Evolutionary conservation across 495 filamentous ascomycete genomes (phyloP), one percentile per base, ranked within the genome.

Genomic region (Annulohypoxylon maeteangense): DNA sequence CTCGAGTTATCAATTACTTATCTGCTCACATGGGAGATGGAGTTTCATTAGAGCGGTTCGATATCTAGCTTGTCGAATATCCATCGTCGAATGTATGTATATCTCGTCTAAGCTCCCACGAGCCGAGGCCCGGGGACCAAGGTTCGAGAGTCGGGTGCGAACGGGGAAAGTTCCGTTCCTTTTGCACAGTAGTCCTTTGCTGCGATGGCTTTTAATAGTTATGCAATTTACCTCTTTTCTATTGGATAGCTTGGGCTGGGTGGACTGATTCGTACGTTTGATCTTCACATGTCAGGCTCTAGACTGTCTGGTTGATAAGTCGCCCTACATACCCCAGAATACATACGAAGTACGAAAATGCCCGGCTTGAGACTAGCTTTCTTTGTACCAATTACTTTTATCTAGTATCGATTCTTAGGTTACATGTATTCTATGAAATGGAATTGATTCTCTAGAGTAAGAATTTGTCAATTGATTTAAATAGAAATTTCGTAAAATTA

Each of bases 91-190:
- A n/a, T 29, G 27, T 3, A 25, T 50, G 45, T 7, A 27, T 23
- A 29, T 20, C 29, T 20, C 50, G 29, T 5, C 50, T 54, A 54
- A 54, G 50, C 50, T 54, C 27, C 54, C 32, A 34, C 32, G 18
- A 67, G 48, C 65, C 65, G 65, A 67, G 65, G 65, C 48, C 47
- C 65, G 56, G 65, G 29, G 56, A 55, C 34, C 23, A 61, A 31
- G 18, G 32, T 23, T 42, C 29, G n/a, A 50, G 36, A 36, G 3
- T 36, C 56, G 65, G 65, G 65, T 60, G 48, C n/a, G 18, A 27
- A 54, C 55, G 55, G 64, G 36, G 32, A 25, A 34, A 16, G 34
- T 10, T 31, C 11, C 6, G 51, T 57, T 58, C 42, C 42, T 23
- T 34, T 65, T 57, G 40, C 54, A 40, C 11, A 40, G 36, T 4